Evolutionary conservation across 2,329 filamentous ascomycete genomes (phyloP), one percentile per base, ranked within the genome.

Genomic region (Albophoma yamanashiensis): DNA sequence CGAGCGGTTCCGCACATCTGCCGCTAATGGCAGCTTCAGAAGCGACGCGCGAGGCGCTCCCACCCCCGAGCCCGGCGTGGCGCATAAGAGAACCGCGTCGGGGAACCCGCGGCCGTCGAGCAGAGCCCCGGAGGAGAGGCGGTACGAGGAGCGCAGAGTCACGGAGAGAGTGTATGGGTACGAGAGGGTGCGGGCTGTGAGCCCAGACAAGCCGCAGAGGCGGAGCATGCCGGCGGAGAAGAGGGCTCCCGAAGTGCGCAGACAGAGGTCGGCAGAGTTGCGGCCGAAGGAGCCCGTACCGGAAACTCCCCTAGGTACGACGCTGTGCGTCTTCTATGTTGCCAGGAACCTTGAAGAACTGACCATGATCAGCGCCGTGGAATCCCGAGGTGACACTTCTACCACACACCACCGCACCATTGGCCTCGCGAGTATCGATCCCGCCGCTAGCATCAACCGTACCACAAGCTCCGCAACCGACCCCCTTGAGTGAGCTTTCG

Each of bases 381-480:
- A 87, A 85, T 60, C 93, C 94, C 0, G 83, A 91, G 70, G 93
- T 86, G 11, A 87, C 83, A 1, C 77, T 97, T 27, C 78, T 92
- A 42, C 79, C 83, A 7, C 85, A 85, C 66, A 85, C 84, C 0
- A 80, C 83, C 34, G 84, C 85, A 17, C 94, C 94, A 4, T 76
- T 96, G 57, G 91, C 92, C 11, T 87, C 75, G 55, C 76, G 81
- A 67, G 75, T 83, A 64, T 82, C 81, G 8, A 78, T 82, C 61
- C 84, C 89, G 25, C 93, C 93, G 2, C 77, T 96, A 56, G 90
- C 91, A 2, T 87, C 77, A 43, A 79, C 93, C 42, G 90, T 92
- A 15, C 87, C 88, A 4, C 79, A 86, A 63, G 85, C 89, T 38
- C 92, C 92, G 2, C 76, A 83, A 57, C 77, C 82, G 9, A 79